Percentiles rank a stretch among this genome's conserved stretches.
These are phyloP conservation scores for Penicillium angulare DNA, from an alignment of 495 filamentous ascomycete genomes.

Conservation along the genomic window DNA sequence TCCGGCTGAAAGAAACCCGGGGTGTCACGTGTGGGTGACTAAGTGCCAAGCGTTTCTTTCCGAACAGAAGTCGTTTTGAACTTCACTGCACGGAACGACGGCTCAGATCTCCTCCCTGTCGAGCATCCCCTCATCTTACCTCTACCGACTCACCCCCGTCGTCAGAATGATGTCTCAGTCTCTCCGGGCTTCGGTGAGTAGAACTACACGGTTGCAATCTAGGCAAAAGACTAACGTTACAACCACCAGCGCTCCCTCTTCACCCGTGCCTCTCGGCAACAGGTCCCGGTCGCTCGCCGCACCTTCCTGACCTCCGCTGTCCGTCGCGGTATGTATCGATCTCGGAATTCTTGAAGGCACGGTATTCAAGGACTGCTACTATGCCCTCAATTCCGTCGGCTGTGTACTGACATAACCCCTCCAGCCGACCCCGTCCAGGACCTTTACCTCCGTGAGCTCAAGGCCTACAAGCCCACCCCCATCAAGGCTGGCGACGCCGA, in stretches of 20 bases:
- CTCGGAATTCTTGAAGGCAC: not conserved
- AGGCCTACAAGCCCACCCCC: conserved; percentile 81
- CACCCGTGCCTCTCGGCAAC: conserved; percentile 72
- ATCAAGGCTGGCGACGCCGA: conserved; percentile 84
- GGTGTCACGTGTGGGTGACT: conserved; percentile 21
- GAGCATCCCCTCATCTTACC: conserved; percentile 25
- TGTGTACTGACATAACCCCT: conserved; percentile 15
- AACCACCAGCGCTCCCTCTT: conserved; percentile 76
- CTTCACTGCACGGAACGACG: conserved; percentile 33
- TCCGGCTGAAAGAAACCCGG: conserved; percentile 1
- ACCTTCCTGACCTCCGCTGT: conserved; percentile 67
- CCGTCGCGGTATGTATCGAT: conserved; percentile 38
- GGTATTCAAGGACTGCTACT: too few relatives aligned
- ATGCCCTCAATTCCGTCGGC: conserved; percentile 2
- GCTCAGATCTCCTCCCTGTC: conserved; percentile 33
- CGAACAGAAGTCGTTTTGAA: conserved; percentile 36
- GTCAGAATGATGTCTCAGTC: conserved; percentile 66
- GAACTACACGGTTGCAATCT: not conserved
- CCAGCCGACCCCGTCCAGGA: conserved; percentile 94
- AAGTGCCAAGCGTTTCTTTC: conserved; percentile 30
- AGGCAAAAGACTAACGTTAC: not conserved
- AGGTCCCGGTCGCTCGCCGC: conserved; percentile 64
- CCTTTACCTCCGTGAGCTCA: conserved; percentile 92
- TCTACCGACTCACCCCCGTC: conserved; percentile 26
- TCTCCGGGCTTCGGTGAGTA: conserved; percentile 65